A percentile compares a stretch with the other conserved stretches of the same genome.
Evolutionary conservation across 495 filamentous ascomycete genomes (phyloP).

Genomic region (Daldinia grandis): DNA sequence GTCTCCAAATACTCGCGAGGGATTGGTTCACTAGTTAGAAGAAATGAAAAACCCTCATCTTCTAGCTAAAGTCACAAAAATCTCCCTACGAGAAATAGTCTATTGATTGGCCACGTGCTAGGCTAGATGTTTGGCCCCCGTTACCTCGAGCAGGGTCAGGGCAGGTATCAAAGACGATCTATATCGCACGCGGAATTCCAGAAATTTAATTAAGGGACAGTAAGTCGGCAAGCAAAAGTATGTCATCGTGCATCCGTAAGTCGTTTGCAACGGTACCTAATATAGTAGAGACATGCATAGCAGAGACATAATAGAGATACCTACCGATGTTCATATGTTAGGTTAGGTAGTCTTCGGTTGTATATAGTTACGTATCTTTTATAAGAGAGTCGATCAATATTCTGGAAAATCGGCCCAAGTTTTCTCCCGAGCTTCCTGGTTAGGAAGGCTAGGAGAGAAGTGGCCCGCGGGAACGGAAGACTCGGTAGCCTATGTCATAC

Average conservation of each 20-base stretch:
- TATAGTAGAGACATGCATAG: not conserved
- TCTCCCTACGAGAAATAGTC: slow-evolving; percentile 1
- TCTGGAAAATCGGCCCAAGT: slow-evolving; percentile 41
- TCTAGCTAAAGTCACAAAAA: slow-evolving; percentile 15
- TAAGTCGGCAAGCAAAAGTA: not conserved
- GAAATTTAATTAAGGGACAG: not conserved
- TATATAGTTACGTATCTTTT: not conserved
- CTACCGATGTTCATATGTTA: too few relatives aligned
- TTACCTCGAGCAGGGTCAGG: not conserved
- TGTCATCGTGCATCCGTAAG: not conserved
- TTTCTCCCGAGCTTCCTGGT: slow-evolving; percentile 41
- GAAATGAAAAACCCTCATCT: slow-evolving; percentile 2
- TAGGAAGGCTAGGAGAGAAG: slow-evolving; percentile 30
- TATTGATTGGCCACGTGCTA: slow-evolving; percentile 19
- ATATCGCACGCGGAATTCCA: not conserved
- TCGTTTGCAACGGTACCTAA: not conserved
- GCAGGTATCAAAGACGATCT: not conserved
- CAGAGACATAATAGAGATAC: too few relatives aligned
- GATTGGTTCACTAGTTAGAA: not conserved
- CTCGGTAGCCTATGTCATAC: slow-evolving; percentile 29
- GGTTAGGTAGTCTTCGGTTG: too few relatives aligned
- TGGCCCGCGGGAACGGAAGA: slow-evolving; percentile 30
- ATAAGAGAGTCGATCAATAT: slow-evolving; percentile 8
- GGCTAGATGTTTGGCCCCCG: slow-evolving; percentile 1
- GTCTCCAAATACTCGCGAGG: slow-evolving; percentile 8